Evolutionary conservation across 2,329 filamentous ascomycete genomes (phyloP).

Genomic region (Periconia sp.): DNA sequence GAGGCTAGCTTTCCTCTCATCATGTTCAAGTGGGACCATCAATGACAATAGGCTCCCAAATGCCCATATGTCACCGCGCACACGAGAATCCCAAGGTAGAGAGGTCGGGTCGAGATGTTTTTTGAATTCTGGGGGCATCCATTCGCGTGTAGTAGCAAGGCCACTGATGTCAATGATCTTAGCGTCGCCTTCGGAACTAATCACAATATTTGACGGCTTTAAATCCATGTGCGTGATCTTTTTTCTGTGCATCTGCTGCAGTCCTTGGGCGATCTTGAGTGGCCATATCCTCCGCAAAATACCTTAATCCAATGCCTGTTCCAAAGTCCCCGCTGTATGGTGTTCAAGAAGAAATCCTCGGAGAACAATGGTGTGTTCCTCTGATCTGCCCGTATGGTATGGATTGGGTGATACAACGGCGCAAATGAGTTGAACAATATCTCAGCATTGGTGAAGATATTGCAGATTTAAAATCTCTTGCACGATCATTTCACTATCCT

Average conservation of each 20-base stretch:
- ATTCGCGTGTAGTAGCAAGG: constrained; percentile 1
- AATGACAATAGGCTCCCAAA: background rate
- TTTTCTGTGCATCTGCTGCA: constrained; percentile 1
- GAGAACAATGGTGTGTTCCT: background rate
- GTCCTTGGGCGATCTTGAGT: background rate
- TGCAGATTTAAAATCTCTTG: constrained; percentile 1
- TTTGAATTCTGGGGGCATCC: background rate
- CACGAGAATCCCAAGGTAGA: background rate
- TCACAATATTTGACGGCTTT: constrained; percentile 3
- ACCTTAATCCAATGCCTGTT: background rate
- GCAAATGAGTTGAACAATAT: constrained; percentile 1
- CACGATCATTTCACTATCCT: background rate
- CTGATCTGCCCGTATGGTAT: constrained; percentile 2
- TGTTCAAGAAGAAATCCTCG: constrained; percentile 5
- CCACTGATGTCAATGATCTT: constrained; percentile 4
- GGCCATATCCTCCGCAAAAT: background rate
- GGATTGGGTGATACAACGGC: background rate
- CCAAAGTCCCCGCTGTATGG: background rate
- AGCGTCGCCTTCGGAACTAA: background rate
- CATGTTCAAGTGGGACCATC: background rate
- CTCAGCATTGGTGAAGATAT: background rate
- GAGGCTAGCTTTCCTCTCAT: background rate
- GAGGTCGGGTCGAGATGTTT: background rate
- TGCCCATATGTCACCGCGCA: constrained; percentile 1
- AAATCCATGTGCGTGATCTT: constrained; percentile 5